Evolutionary conservation across 768 basidiomycete species (phyloP), one percentile per base, ranked within the genome.

Genomic region (Russula emetica): DNA sequence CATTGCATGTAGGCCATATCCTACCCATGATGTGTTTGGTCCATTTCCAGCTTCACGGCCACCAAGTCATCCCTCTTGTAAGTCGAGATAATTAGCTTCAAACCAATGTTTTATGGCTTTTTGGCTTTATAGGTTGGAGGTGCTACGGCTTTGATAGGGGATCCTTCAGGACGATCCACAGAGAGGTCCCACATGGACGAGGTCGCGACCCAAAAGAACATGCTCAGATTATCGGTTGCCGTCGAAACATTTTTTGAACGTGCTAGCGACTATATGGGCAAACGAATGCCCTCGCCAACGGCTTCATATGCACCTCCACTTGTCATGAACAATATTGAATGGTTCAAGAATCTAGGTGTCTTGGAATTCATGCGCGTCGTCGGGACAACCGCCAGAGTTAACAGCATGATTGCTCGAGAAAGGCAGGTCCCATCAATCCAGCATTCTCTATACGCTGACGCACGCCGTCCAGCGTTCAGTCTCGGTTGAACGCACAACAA

Each of bases 101-200:
- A 44, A 65, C 49, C 34, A 30, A 34, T 54, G 5, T 52, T 32
- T 59, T 55, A 66, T 60, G 28, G 55, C 44, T 32, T 42, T 36
- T 32, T 71, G 32, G 55, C 44, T 38, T 45, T 36, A 36, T 71
- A 98, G 96, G 90, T 98, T 72, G 96, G 97, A 36, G 94, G 94
- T 1, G 95, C 94, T 10, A 98, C 96, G 0, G 97, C 94, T 10
- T 85, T 89, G n/a, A 87, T 99, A 51, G 97, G 97, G 7, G 97
- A 99, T 72, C 97, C 97, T 9, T 96, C 95, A 5, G 96, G 97
- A 2, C 82, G 95, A 40, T 80, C 82, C 5, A 84, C 84, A 0
- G 96, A 97, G 74, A 85, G 97, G 24, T 82, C 85, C 59, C 79
- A 85, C 4, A 83, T 93, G 5, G 79, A 86, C 40, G 73, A 75